A percentile compares a stretch with the other conserved stretches of the same genome.
Conservation (phyloP, 2,329 filamentous ascomycete genomes). For the Aphanoascus verrucosus region DNA sequence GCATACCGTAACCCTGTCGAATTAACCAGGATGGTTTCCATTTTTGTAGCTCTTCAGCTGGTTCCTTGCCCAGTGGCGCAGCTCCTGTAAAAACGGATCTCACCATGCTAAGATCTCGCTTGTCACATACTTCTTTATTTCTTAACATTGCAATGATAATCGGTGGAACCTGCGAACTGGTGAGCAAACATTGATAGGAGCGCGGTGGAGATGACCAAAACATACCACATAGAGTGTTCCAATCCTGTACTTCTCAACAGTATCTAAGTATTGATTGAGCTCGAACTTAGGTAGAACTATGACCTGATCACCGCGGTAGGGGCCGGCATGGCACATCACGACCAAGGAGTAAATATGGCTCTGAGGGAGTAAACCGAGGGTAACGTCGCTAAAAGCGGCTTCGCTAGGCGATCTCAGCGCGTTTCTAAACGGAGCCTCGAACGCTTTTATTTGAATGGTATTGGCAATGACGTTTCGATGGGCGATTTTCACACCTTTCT, state of each 20-base stretch:
- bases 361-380: slow-evolving; percentile 62
- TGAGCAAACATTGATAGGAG: not conserved
- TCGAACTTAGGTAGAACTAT: slow-evolving; percentile 67
- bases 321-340: slow-evolving; percentile 54
- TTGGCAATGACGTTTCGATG: slow-evolving; percentile 72
- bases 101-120: slow-evolving; percentile 63
- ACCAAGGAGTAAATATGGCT: slow-evolving; percentile 75
- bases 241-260: slow-evolving; percentile 61
- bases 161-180: slow-evolving; percentile 52
- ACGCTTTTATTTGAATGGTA: slow-evolving; percentile 50
- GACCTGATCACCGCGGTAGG: slow-evolving; percentile 62
- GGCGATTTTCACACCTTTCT: slow-evolving; percentile 79
- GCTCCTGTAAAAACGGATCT: slow-evolving; percentile 60
- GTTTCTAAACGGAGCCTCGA: slow-evolving; percentile 35
- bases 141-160: slow-evolving; percentile 70
- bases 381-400: slow-evolving; percentile 44
- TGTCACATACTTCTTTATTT: slow-evolving; percentile 47
- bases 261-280: slow-evolving; percentile 50
- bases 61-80: slow-evolving; percentile 65
- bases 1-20: slow-evolving; percentile 59
- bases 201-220: slow-evolving; percentile 7
- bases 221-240: slow-evolving; percentile 54
- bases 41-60: slow-evolving; percentile 51
- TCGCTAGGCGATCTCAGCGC: slow-evolving; percentile 23
- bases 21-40: slow-evolving; percentile 55